A percentile compares a stretch with the other conserved stretches of the same genome.
phyloP scores from a whole-genome alignment of 805 yeast species.

The Spathaspora hagerdaliae region DNA sequence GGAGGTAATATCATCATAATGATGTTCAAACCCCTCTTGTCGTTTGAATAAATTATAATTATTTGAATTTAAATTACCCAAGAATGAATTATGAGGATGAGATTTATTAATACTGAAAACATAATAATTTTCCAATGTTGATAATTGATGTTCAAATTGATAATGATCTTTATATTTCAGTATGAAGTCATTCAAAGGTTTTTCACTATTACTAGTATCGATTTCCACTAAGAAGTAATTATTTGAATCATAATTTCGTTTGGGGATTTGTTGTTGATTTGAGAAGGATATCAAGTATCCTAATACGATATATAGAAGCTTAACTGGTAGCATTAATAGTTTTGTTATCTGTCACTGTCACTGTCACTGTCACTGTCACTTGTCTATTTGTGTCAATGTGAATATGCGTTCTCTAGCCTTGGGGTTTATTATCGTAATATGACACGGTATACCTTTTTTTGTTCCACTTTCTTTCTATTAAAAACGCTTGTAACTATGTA shows the following conservation, averaged over 20 bases:
- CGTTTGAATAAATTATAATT: conserved; percentile 24
- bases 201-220: conserved; percentile 20
- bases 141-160: conserved; percentile 58
- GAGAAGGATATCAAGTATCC: conserved; percentile 3
- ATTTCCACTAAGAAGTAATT: conserved; percentile 66
- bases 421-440: no score
- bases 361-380: no score
- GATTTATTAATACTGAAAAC: conserved; percentile 56
- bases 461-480: no score
- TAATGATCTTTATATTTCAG: conserved; percentile 31
- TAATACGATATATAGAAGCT: conserved; percentile 2
- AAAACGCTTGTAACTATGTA: no score
- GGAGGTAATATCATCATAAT: conserved; percentile 19
- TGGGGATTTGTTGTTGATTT: conserved; percentile 10
- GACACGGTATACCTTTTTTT: no score
- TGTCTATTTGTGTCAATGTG: background rate
- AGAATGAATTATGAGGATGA: conserved; percentile 26
- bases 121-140: conserved; percentile 58
- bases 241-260: conserved; percentile 44
- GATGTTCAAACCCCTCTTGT: conserved; percentile 19
- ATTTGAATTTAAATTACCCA: conserved; percentile 35
- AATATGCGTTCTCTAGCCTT: no score
- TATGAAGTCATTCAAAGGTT: conserved; percentile 32
- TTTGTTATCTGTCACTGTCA: no score
- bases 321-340: conserved; percentile 4